Conservation (phyloP, 495 filamentous ascomycete species). For the Clohesyomyces aquaticus region DNA sequence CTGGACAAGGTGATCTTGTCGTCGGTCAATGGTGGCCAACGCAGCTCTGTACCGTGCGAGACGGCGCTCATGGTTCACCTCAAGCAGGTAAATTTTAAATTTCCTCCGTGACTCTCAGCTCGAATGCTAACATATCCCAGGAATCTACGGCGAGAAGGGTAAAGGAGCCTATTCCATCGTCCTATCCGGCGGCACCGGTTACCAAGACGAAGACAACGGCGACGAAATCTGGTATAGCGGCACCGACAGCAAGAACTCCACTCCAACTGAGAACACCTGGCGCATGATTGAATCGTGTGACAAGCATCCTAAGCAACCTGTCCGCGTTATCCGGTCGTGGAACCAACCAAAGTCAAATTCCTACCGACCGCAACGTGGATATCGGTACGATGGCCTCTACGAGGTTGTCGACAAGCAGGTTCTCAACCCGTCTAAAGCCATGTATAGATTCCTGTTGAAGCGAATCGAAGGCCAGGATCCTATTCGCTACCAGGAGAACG, state of each 20-base stretch:
- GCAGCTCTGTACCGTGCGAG: constrained; percentile 56
- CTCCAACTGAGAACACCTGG: constrained; percentile 46
- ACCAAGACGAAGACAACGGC: constrained; percentile 53
- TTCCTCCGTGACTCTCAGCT: background rate
- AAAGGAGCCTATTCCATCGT: constrained; percentile 52
- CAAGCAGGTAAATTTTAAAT: constrained; percentile 45
- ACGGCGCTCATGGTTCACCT: constrained; percentile 59
- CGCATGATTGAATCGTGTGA: constrained; percentile 46
- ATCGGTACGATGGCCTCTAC: constrained; percentile 64
- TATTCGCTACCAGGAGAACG: constrained; percentile 47
- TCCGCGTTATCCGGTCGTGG: constrained; percentile 56
- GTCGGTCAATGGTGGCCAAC: constrained; percentile 64
- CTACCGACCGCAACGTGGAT: constrained; percentile 54
- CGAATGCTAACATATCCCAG: constrained; percentile 25
- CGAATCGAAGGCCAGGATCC: constrained; percentile 49
- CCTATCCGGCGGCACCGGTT: constrained; percentile 47
- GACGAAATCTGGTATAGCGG: constrained; percentile 59
- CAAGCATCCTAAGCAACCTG: constrained; percentile 39
- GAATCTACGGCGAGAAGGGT: constrained; percentile 50
- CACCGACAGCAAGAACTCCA: constrained; percentile 47
- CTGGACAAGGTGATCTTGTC: constrained; percentile 54
- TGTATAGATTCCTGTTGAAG: constrained; percentile 50
- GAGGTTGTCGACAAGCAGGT: constrained; percentile 45
- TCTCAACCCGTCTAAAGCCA: constrained; percentile 44
- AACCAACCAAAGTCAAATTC: constrained; percentile 40